A percentile compares a stretch with the other conserved stretches of the same genome.
These are phyloP conservation scores for Thalassiosira oceanica DNA, from an alignment of 352 stramenopile species.

Conservation along the genomic window DNA sequence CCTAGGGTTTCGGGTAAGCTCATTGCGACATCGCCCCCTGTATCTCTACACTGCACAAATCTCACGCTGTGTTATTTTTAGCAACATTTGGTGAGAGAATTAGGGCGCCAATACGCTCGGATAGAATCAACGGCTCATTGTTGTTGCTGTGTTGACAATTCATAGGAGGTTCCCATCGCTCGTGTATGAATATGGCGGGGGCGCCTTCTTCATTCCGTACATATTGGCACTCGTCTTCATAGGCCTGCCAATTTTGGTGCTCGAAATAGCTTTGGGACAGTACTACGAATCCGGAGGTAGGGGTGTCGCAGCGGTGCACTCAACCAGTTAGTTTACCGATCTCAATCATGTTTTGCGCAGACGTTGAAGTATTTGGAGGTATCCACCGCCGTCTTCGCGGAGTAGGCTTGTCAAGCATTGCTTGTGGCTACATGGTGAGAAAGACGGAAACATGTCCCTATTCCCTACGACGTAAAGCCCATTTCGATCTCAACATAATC, in stretches of 20 bases:
- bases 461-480: no score
- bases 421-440: constrained; percentile 64
- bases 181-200: constrained; percentile 70
- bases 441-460: no score
- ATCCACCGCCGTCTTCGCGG: constrained; percentile 53
- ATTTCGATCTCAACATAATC: no score
- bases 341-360: constrained; percentile 5
- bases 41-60: no score
- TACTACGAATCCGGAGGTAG: constrained; percentile 54
- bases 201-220: constrained; percentile 78
- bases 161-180: constrained; percentile 72
- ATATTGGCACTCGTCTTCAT: constrained; percentile 65
- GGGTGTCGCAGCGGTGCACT: background rate
- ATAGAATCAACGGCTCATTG: no score
- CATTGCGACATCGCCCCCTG: no score
- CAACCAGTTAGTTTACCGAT: background rate
- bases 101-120: no score
- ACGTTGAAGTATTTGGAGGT: constrained; percentile 53
- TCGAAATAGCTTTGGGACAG: constrained; percentile 72
- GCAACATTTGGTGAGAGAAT: constrained; percentile 4
- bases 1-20: no score
- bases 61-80: no score
- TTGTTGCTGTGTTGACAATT: no score
- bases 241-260: constrained; percentile 68
- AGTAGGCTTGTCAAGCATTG: constrained; percentile 44